These are phyloP conservation scores for Zoysia matrella DNA, from an alignment of 202 grass and related monocot genomes.

Conservation along the genomic window DNA sequence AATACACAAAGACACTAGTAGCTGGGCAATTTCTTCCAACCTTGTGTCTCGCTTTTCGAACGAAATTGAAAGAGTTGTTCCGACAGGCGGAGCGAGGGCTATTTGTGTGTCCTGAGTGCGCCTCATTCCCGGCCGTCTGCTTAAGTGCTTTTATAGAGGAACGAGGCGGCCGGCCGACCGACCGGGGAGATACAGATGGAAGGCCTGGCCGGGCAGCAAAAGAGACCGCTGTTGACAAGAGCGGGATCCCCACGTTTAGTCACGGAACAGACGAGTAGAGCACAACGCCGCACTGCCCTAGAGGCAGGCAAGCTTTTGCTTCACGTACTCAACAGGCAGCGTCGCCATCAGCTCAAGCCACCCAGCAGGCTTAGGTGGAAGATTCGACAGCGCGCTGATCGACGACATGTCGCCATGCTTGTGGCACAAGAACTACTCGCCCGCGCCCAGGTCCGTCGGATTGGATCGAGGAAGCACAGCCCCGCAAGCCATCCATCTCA, in stretches of 20 bases:
- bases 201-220: neutral
- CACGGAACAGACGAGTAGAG: constrained; percentile 15
- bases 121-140: neutral
- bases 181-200: neutral
- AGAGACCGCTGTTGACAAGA: constrained; percentile 24
- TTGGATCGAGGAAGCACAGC: constrained; percentile 22
- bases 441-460: neutral
- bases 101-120: neutral
- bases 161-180: neutral
- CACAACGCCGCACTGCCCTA: neutral
- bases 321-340: neutral
- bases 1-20: neutral
- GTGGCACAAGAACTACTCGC: constrained; percentile 30
- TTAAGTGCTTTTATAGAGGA: constrained; percentile 34
- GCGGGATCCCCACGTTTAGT: constrained; percentile 20
- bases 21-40: neutral
- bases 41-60: neutral
- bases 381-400: constrained; percentile 17
- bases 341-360: neutral
- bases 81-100: neutral
- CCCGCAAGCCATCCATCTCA: constrained; percentile 30
- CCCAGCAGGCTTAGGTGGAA: constrained; percentile 30
- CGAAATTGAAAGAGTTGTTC: neutral
- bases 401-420: constrained; percentile 46
- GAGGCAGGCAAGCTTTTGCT: neutral